Evolutionary conservation across 345 rosid genomes (phyloP), one percentile per base, ranked within the genome.

Genomic region (Brassica incana): DNA sequence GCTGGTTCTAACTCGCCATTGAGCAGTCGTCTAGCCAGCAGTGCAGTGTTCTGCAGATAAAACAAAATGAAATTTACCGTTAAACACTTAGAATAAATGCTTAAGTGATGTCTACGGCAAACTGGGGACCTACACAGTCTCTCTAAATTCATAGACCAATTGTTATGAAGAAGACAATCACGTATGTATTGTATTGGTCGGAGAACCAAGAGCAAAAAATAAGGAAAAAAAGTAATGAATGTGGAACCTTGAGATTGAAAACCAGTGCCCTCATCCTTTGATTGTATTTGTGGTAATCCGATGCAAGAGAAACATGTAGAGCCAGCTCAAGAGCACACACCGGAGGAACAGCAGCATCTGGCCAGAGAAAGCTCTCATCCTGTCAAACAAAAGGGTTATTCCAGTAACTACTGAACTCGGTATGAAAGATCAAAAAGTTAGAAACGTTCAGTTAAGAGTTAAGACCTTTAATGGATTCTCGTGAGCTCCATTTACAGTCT

Each of bases 241-340:
- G 23, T 65, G 72, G 36, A 69, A 92, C 98, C 97, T 87, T 93
- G 81, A 96, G 90, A 89, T 96, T 96, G 85, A 89, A 96, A 67
- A 79, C 83, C 67, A 96, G 82, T 78, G 90, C 89, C 73, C 99
- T 88, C 91, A 96, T 33, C 82, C 93, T 91, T 78, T 92, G 97
- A 83, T 93, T 96, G 77, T 93, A 96, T 78, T 96, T 96, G 70
- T 91, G 97, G 77, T 81, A 91, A 88, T 96, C 97, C 0, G 82
- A 79, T 14, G 91, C 82, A 76, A 93, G 86, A 63, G 95, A 69
- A 59, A 87, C 91, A 84, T 93, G 94, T 12, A 90, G 84, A 27
- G 90, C 97, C 83, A 85, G 81, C 91, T 96, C 97, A 78, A 96
- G 97, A 63, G 94, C 91, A 80, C 76, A 75, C 67, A 92, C 89